A percentile compares a stretch with the other conserved stretches of the same genome.
Conservation (phyloP, 768 basidiomycete species). For the Mycena leptocephala region DNA sequence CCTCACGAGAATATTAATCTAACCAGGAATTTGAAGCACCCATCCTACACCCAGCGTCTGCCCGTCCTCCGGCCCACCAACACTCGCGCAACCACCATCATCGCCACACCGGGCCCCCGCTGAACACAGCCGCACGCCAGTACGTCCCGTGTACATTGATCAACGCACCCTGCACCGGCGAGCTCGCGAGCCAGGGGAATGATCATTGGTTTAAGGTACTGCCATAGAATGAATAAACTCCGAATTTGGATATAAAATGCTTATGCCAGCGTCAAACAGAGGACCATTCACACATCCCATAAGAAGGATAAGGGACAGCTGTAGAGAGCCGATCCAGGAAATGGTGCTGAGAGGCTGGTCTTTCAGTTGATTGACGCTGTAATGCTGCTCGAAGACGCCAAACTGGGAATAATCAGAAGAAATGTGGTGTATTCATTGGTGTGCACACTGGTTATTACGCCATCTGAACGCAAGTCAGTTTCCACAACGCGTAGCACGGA, state of each 20-base stretch:
- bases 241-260: neutral
- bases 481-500: neutral
- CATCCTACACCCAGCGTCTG: slow-evolving; percentile 13
- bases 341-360: slow-evolving; percentile 33
- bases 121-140: slow-evolving; percentile 32
- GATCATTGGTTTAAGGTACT: slow-evolving; percentile 36
- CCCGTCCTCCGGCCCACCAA: slow-evolving; percentile 14
- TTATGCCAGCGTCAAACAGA: slow-evolving; percentile 33
- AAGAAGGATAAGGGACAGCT: slow-evolving; percentile 37
- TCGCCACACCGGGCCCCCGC: slow-evolving; percentile 29
- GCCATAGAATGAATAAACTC: neutral
- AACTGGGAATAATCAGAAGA: slow-evolving; percentile 13
- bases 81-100: slow-evolving; percentile 24
- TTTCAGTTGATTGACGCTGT: slow-evolving; percentile 34
- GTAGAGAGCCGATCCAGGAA: slow-evolving; percentile 43
- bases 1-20: too few relatives aligned
- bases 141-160: slow-evolving; percentile 24
- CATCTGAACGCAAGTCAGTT: slow-evolving; percentile 15
- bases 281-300: slow-evolving; percentile 36
- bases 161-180: slow-evolving; percentile 33
- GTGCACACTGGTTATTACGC: slow-evolving; percentile 33
- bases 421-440: neutral
- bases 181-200: too few relatives aligned
- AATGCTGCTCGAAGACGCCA: slow-evolving; percentile 37
- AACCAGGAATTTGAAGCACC: too few relatives aligned